Conservation (phyloP, 2,329 filamentous ascomycete species). For the Sordariomycetes sp. region DNA sequence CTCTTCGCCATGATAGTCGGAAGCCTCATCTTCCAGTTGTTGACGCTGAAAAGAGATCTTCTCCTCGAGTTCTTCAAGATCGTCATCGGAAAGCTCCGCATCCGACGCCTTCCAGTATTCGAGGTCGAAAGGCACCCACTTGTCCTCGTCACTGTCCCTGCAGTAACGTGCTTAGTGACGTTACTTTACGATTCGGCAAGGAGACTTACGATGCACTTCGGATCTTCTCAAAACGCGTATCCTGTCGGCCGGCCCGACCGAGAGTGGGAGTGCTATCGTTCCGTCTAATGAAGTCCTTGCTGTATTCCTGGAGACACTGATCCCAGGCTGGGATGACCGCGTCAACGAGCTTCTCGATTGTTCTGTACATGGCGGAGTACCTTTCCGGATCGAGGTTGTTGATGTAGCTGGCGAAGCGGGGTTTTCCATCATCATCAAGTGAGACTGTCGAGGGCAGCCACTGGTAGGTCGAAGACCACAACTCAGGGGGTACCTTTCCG, state of each 20-base stretch:
- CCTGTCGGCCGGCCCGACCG: background rate
- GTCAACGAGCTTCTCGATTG: slow-evolving; percentile 21
- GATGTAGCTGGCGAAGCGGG: slow-evolving; percentile 28
- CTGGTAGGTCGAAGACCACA: slow-evolving; percentile 1
- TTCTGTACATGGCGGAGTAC: slow-evolving; percentile 15
- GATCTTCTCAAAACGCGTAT: background rate
- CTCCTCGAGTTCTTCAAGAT: background rate
- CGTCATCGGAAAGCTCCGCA: background rate
- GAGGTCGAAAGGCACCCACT: background rate
- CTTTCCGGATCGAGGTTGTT: slow-evolving; percentile 29
- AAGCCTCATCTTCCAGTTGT: background rate
- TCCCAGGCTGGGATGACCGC: slow-evolving; percentile 28
- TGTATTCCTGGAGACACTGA: background rate
- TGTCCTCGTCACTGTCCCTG: background rate
- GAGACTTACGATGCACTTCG: background rate
- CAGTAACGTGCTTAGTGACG: too few relatives aligned
- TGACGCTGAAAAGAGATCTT: too few relatives aligned
- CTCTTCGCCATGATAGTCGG: too few relatives aligned
- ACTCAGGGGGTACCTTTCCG: background rate
- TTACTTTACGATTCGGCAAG: too few relatives aligned
- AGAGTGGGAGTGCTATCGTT: background rate
- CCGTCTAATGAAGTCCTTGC: background rate
- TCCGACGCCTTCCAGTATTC: background rate
- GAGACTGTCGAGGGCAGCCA: slow-evolving; percentile 16
- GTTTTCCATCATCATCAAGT: slow-evolving; percentile 21